Evolutionary conservation across 2,329 filamentous ascomycete genomes (phyloP).

Genomic region (Ophiostoma sp.): DNA sequence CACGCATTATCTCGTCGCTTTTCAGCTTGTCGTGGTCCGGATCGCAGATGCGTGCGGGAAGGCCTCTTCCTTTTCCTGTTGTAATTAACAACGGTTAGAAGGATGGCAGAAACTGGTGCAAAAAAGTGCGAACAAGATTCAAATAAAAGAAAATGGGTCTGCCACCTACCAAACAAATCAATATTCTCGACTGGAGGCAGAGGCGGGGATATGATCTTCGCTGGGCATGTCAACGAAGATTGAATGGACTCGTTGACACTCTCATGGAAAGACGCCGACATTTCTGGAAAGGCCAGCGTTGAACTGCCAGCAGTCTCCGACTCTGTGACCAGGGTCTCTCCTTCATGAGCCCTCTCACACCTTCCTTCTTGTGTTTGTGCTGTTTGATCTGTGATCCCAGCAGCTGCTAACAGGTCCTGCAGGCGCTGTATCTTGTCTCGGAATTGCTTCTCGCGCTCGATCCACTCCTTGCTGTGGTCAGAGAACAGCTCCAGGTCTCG

Average conservation of each 20-base stretch:
- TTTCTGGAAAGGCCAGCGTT: not conserved
- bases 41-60: not conserved
- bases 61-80: not conserved
- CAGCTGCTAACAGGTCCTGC: slow-evolving; percentile 34
- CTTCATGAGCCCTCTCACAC: not conserved
- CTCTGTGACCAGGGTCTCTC: too few species aligned
- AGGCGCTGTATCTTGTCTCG: slow-evolving; percentile 45
- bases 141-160: not conserved
- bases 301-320: not conserved
- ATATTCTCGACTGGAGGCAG: not conserved
- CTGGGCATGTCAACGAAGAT: not conserved
- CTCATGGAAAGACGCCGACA: not conserved
- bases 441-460: slow-evolving; percentile 41
- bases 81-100: not conserved
- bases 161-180: not conserved
- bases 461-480: slow-evolving; percentile 42
- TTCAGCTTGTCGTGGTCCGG: slow-evolving; percentile 20
- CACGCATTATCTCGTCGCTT: slow-evolving; percentile 20
- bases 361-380: not conserved
- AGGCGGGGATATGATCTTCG: not conserved
- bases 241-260: slow-evolving; percentile 3
- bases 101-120: not conserved
- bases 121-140: not conserved
- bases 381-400: slow-evolving; percentile 21
- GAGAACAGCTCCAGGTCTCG: slow-evolving; percentile 41